Conservation (phyloP, 2,329 filamentous ascomycete species). For the Microcera coccophila region DNA sequence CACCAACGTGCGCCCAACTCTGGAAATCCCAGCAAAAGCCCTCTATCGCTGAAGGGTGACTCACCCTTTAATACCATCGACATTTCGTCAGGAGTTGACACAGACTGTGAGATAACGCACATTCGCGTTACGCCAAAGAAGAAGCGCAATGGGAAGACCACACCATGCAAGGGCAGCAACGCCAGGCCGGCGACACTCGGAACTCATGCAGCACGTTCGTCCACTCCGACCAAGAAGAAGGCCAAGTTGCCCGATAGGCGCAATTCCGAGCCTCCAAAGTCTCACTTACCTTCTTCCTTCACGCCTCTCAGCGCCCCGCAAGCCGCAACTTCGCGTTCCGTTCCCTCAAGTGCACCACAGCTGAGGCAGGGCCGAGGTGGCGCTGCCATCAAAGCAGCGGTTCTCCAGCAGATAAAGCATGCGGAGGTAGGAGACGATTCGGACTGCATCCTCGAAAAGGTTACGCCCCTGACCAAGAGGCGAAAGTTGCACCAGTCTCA, state of each 20-base stretch:
- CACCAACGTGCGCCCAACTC: not conserved
- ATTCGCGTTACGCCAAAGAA: slow-evolving; percentile 5
- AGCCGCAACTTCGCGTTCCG: not conserved
- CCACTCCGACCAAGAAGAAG: too few species aligned
- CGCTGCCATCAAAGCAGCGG: slow-evolving; percentile 1
- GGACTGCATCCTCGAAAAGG: slow-evolving; percentile 19
- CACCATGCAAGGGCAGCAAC: not conserved
- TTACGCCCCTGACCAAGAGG: slow-evolving; percentile 10
- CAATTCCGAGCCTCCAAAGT: not conserved
- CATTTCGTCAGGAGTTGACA: slow-evolving; percentile 16
- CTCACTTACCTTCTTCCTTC: too few species aligned
- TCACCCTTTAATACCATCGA: slow-evolving; percentile 17
- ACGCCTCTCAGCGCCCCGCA: too few species aligned
- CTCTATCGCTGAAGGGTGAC: slow-evolving; percentile 5
- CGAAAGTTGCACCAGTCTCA: slow-evolving; percentile 1
- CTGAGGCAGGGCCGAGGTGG: not conserved
- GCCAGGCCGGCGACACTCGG: too few species aligned
- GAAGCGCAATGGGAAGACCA: slow-evolving; percentile 4
- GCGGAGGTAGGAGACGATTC: slow-evolving; percentile 6
- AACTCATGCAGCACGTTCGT: too few species aligned
- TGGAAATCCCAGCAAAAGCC: slow-evolving; percentile 3
- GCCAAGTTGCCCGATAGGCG: too few species aligned
- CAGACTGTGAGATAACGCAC: slow-evolving; percentile 14
- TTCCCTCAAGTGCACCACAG: not conserved
- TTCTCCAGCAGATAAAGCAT: not conserved